phyloP scores from a whole-genome alignment of 2,329 filamentous ascomycete genomes.

The Fusarium sp. region DNA sequence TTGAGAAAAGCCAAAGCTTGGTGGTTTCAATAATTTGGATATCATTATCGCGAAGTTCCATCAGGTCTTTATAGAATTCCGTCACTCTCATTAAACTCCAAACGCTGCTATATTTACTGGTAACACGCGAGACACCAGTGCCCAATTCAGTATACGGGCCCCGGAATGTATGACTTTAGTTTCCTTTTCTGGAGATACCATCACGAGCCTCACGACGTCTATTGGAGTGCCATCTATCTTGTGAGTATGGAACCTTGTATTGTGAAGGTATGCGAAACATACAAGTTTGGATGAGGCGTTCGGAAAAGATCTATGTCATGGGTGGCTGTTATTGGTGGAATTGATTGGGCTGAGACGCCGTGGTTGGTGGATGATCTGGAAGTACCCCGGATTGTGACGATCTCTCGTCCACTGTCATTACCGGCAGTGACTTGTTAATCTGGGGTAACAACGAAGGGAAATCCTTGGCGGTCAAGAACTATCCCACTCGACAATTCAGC shows the following conservation, averaged over 20 bases:
- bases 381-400: background rate
- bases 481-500: too few relatives aligned
- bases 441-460: background rate
- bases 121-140: background rate
- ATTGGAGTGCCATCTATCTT: background rate
- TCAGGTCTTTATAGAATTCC: constrained; percentile 10
- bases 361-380: constrained; percentile 27
- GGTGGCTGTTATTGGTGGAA: constrained; percentile 8
- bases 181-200: constrained; percentile 4
- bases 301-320: background rate
- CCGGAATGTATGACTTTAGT: background rate
- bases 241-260: background rate
- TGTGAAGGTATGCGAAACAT: constrained; percentile 8
- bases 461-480: background rate
- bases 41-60: background rate
- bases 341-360: background rate
- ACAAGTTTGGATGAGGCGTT: background rate
- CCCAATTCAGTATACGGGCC: constrained; percentile 13
- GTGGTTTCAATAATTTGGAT: background rate
- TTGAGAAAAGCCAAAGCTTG: background rate
- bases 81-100: accelerated
- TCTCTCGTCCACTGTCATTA: background rate
- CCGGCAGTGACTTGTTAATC: background rate
- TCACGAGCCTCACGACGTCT: background rate
- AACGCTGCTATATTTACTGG: accelerated